Evolutionary conservation across 1,139 yeast species (phyloP).

Genomic region (Meyerozyma guilliermondii): DNA sequence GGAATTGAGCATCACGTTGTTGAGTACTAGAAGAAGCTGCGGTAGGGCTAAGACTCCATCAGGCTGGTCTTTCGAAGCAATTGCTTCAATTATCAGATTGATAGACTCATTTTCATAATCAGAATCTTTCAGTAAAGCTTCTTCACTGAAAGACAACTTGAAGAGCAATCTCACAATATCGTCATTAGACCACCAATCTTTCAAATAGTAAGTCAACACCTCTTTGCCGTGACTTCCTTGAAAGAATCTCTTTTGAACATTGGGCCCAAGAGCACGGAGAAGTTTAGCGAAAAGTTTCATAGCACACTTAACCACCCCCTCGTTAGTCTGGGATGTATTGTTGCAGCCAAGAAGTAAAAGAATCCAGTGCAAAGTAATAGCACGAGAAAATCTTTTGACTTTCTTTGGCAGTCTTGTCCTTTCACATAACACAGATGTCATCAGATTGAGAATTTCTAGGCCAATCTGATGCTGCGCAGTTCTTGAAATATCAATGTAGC

Average conservation of each 20-base stretch:
- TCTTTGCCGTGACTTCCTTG: slow-evolving; percentile 50
- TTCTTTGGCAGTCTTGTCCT: slow-evolving; percentile 28
- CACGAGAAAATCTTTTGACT: slow-evolving; percentile 45
- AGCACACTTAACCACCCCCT: slow-evolving; percentile 41
- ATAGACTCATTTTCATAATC: slow-evolving; percentile 3
- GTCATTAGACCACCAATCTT: slow-evolving; percentile 44
- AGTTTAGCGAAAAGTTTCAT: slow-evolving; percentile 47
- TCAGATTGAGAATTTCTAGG: not conserved
- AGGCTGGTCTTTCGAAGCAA: slow-evolving; percentile 2
- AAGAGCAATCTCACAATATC: slow-evolving; percentile 29
- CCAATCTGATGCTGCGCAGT: not conserved
- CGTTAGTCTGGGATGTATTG: slow-evolving; percentile 11
- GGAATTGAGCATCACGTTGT: slow-evolving; percentile 35
- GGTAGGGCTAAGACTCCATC: slow-evolving; percentile 26
- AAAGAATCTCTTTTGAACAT: slow-evolving; percentile 45
- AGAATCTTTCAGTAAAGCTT: slow-evolving; percentile 1
- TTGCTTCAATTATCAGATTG: not conserved
- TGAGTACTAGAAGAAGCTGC: slow-evolving; percentile 34
- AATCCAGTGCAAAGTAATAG: slow-evolving; percentile 64
- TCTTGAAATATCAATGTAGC: not conserved
- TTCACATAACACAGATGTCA: slow-evolving; percentile 18
- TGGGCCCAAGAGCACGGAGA: slow-evolving; percentile 42
- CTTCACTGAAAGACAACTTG: slow-evolving; percentile 38
- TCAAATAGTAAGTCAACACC: slow-evolving; percentile 42
- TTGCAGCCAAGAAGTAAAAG: slow-evolving; percentile 46